Evolutionary conservation across 176 grass and related monocot genomes (phyloP).

Genomic region (Areca catechu): DNA sequence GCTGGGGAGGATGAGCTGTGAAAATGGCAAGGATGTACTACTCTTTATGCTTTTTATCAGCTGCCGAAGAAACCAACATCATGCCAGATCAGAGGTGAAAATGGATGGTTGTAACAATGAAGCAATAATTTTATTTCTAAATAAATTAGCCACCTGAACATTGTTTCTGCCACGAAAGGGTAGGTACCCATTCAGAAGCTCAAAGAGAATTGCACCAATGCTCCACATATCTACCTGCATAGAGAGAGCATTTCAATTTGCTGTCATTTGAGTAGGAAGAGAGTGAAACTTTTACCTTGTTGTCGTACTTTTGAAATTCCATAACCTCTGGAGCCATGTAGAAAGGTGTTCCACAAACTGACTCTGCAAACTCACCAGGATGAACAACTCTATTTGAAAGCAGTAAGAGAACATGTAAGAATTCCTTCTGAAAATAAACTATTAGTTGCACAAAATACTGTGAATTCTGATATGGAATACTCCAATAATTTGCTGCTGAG

Average conservation of each 20-base stretch:
- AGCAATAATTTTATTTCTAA: too few relatives aligned
- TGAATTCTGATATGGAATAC: too few relatives aligned
- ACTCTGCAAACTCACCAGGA: constrained; percentile 37
- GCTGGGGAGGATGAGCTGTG: not conserved
- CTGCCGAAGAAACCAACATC: not conserved
- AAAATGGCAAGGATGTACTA: constrained; percentile 8
- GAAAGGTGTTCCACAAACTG: constrained; percentile 35
- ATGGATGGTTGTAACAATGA: too few relatives aligned
- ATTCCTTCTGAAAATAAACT: not conserved
- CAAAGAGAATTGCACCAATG: constrained; percentile 36
- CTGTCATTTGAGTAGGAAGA: not conserved
- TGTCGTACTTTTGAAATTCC: constrained; percentile 53
- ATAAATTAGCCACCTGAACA: constrained; percentile 32
- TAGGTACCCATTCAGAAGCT: constrained; percentile 49
- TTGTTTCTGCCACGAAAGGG: constrained; percentile 43
- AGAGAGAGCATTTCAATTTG: not conserved
- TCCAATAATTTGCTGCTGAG: not conserved
- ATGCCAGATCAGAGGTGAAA: too few relatives aligned
- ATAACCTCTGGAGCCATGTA: constrained; percentile 82
- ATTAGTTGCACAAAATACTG: too few relatives aligned
- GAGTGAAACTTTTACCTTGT: constrained; percentile 14
- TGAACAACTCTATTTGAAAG: constrained; percentile 31
- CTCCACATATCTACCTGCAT: constrained; percentile 58
- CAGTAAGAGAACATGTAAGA: not conserved
- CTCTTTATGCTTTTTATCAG: constrained; percentile 6